Evolutionary conservation across 768 basidiomycete genomes (phyloP).

Genomic region (Mycena kentingensis): DNA sequence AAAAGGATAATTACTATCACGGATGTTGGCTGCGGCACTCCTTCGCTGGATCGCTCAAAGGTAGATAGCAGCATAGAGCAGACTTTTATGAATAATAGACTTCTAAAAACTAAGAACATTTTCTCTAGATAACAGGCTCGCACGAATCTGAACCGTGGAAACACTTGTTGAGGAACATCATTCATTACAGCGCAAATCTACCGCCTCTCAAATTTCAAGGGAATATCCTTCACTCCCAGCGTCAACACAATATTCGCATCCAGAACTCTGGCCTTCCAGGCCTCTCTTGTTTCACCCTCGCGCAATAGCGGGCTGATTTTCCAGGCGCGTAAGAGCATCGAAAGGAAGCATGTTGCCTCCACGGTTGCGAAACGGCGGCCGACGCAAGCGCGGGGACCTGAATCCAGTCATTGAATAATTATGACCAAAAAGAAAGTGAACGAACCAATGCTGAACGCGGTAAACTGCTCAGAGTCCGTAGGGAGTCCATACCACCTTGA

Average conservation of each 20-base stretch:
- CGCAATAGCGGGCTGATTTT: slow-evolving; percentile 33
- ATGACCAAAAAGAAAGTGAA: not conserved
- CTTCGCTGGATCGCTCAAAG: no score
- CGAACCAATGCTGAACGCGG: slow-evolving; percentile 28
- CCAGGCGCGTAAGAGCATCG: slow-evolving; percentile 46
- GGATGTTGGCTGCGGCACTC: no score
- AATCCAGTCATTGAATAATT: not conserved
- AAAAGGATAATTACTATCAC: no score
- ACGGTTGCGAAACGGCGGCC: slow-evolving; percentile 47
- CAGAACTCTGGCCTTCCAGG: slow-evolving; percentile 29
- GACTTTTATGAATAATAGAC: no score
- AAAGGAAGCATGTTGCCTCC: slow-evolving; percentile 46
- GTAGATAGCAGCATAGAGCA: no score
- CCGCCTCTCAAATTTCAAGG: slow-evolving; percentile 23
- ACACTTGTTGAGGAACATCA: no score
- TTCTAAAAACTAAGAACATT: no score
- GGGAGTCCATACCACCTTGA: slow-evolving; percentile 49
- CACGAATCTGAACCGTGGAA: no score
- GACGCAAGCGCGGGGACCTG: slow-evolving; percentile 45
- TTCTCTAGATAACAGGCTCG: no score
- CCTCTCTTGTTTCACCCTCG: slow-evolving; percentile 32
- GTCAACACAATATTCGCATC: slow-evolving; percentile 27
- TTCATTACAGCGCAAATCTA: no score
- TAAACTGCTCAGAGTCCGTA: slow-evolving; percentile 32
- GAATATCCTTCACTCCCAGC: slow-evolving; percentile 25